A percentile compares a stretch with the other conserved stretches of the same genome.
Conservation (phyloP, 2,329 filamentous ascomycete genomes). For the Xylaria sp. region DNA sequence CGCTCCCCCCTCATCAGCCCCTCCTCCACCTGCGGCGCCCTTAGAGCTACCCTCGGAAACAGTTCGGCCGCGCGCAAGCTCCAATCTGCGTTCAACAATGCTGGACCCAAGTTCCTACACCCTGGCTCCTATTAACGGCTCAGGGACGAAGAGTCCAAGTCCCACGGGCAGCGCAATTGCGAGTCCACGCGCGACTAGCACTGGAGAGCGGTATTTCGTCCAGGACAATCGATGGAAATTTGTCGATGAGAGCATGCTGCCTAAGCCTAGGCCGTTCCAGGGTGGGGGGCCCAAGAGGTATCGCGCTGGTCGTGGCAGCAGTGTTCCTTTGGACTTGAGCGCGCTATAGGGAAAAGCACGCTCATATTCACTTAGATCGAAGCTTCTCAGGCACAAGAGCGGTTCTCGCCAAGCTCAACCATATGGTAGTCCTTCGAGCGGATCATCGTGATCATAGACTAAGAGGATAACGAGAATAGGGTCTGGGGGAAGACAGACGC, state of each 20-base stretch:
- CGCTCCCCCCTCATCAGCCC: conserved; percentile 56
- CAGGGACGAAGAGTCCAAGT: conserved; percentile 58
- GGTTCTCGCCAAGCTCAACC: conserved; percentile 8
- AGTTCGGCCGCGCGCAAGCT: conserved; percentile 55
- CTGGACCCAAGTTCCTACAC: conserved; percentile 83
- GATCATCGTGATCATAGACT: neutral
- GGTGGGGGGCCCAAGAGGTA: conserved; percentile 79
- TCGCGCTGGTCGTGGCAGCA: conserved; percentile 90
- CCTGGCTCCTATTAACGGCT: conserved; percentile 69
- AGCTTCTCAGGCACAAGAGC: conserved; percentile 13
- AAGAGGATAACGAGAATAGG: neutral
- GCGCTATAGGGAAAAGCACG: conserved; percentile 56
- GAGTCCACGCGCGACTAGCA: conserved; percentile 44
- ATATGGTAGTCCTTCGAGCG: neutral
- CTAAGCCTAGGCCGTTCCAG: conserved; percentile 83
- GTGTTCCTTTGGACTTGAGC: conserved; percentile 87
- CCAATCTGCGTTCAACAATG: conserved; percentile 68
- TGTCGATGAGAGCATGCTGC: conserved; percentile 81
- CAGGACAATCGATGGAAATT: conserved; percentile 89
- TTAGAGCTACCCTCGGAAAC: conserved; percentile 45
- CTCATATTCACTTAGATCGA: conserved; percentile 26
- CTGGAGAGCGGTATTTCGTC: conserved; percentile 63
- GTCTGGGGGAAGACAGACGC: neutral
- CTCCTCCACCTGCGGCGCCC: conserved; percentile 56
- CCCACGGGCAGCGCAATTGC: conserved; percentile 53